Evolutionary conservation across 768 basidiomycete genomes (phyloP).

Genomic region (Mycena haematopus): DNA sequence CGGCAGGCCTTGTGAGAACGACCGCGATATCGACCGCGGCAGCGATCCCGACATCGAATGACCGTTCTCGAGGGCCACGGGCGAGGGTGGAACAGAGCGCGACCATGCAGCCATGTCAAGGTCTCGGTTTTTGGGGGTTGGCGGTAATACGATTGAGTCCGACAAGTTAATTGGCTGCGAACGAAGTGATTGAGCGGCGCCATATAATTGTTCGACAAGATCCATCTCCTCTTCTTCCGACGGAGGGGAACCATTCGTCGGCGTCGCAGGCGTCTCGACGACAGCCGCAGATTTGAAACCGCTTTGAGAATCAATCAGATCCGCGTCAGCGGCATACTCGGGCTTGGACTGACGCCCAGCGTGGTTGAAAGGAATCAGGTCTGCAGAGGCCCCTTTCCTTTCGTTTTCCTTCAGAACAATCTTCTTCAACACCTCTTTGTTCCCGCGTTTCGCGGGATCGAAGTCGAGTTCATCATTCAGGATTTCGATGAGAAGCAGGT

Average conservation of each 20-base stretch:
- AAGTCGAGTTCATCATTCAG: slow-evolving; percentile 92
- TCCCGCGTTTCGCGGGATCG: slow-evolving; percentile 80
- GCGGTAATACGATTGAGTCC: slow-evolving; percentile 84
- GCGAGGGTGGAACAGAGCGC: slow-evolving; percentile 52
- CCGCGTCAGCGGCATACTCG: slow-evolving; percentile 36
- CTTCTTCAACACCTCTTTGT: slow-evolving; percentile 85
- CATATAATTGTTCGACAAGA: slow-evolving; percentile 95
- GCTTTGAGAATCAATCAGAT: slow-evolving; percentile 37
- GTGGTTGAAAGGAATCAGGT: slow-evolving; percentile 54
- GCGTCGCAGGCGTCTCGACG: slow-evolving; percentile 22
- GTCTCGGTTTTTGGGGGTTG: slow-evolving; percentile 86
- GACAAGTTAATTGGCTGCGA: slow-evolving; percentile 78
- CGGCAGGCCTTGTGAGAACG: background rate
- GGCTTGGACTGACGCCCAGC: slow-evolving; percentile 31
- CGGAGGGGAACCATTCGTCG: slow-evolving; percentile 31
- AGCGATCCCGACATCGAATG: slow-evolving; percentile 23
- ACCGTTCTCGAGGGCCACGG: slow-evolving; percentile 23
- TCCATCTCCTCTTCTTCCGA: slow-evolving; percentile 89
- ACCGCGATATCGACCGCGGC: slow-evolving; percentile 21
- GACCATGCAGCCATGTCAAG: slow-evolving; percentile 90
- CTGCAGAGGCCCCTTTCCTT: slow-evolving; percentile 61
- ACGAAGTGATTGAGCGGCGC: slow-evolving; percentile 73
- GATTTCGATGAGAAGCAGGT: slow-evolving; percentile 90
- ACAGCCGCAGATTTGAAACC: slow-evolving; percentile 34
- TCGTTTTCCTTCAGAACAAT: slow-evolving; percentile 72